Conservation (phyloP, 257 asterid species). For the Salvia miltiorrhiza region DNA sequence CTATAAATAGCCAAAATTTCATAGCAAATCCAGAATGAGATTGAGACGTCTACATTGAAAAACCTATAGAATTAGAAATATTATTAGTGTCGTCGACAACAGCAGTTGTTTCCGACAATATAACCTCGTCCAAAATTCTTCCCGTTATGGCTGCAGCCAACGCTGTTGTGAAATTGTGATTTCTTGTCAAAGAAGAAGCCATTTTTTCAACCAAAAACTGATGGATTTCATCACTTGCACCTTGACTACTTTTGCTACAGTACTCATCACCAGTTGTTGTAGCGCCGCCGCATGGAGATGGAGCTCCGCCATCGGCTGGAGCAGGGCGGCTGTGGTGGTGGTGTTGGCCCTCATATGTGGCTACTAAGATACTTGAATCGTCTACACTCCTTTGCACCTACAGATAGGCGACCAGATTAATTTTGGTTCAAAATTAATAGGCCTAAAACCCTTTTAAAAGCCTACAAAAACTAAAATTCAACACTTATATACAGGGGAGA, state of each 20-base stretch:
- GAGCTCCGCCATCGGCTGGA: conserved; percentile 19
- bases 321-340: conserved; percentile 34
- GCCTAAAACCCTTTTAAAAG: too few relatives aligned
- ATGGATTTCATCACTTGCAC: conserved; percentile 31
- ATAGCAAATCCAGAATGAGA: neutral
- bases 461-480: too few relatives aligned
- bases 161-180: conserved; percentile 55
- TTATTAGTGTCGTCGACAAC: neutral
- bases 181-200: conserved; percentile 60
- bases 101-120: conserved; percentile 1
- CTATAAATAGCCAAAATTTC: neutral
- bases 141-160: conserved; percentile 66
- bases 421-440: too few relatives aligned
- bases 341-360: conserved; percentile 66
- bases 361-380: conserved; percentile 56
- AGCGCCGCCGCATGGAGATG: conserved; percentile 11
- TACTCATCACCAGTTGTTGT: conserved; percentile 12
- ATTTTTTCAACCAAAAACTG: conserved; percentile 44
- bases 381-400: conserved; percentile 74
- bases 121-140: conserved; percentile 36
- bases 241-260: conserved; percentile 18
- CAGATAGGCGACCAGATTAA: neutral
- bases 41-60: too few relatives aligned
- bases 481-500: too few relatives aligned
- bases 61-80: conserved; percentile 10